Base-by-base conservation (phyloP, 2,329 filamentous ascomycete genomes). In the Eurotiales sp. region DNA sequence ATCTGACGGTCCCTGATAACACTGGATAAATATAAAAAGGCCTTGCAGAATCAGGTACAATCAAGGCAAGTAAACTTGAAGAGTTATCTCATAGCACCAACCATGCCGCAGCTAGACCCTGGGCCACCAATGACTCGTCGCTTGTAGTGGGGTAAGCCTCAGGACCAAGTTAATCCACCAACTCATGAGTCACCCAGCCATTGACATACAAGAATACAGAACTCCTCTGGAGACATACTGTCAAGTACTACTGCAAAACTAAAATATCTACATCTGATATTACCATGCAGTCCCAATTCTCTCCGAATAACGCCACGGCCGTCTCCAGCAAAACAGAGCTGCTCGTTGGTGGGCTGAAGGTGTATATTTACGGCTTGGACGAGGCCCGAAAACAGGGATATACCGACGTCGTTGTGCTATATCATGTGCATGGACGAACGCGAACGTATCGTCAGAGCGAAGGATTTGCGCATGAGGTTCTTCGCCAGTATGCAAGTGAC, bases 251-350 rank as follows among this genome's bases (percentile, higher is more conserved):
- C 25, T 29, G 6, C 6, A 29, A 29, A 14, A 32, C 6, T 6
- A 32, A 32, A 32, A 14, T 32, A 11, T 11, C 11, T 29, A 29
- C 25, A 29, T 34, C 5, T 34, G 6, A 29, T 6, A 15, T 10
- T 7, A 46, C 14, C 21, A 52, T 52, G 50, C 22, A 52, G 27
- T 14, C 32, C 4, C 1, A 19, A 1, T 49, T 52, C 17, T 10
- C 11, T 4, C 32, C 39, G 23, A 39, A 44, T 43, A 15, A 15
- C 17, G 21, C 39, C 23, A 49, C 46, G 8, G 45, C 51, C 8
- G 25, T 10, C 12, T 45, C 32, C 46, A 53, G 51, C 45, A 49
- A 40, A 30, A 53, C 32, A 7, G 51, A 44, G 34, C 11, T 53
- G 2, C 17, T 43, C n/a, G 49, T 53, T n/a, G 46, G 51, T 8